phyloP scores from a whole-genome alignment of 1,139 yeast species.

The Yamadazyma friedrichii region DNA sequence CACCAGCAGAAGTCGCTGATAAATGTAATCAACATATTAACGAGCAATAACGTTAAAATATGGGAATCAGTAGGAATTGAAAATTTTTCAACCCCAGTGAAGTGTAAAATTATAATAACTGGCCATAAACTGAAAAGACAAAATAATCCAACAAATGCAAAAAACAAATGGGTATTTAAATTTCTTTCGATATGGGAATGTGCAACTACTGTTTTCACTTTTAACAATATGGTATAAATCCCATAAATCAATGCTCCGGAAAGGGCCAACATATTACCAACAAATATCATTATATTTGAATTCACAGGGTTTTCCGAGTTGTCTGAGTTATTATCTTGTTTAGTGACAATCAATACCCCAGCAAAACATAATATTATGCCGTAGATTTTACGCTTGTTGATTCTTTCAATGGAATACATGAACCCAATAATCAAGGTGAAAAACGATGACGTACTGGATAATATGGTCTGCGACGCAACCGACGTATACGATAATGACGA shows the following conservation, averaged over 20 bases:
- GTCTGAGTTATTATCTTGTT: constrained; percentile 40
- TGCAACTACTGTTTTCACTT: constrained; percentile 53
- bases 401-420: constrained; percentile 64
- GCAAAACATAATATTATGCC: constrained; percentile 71
- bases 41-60: constrained; percentile 53
- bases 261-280: constrained; percentile 80
- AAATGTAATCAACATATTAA: constrained; percentile 77
- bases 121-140: constrained; percentile 85
- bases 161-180: constrained; percentile 81
- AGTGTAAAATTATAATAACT: constrained; percentile 61
- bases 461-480: constrained; percentile 89
- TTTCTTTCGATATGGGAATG: constrained; percentile 61
- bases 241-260: constrained; percentile 87
- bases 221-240: constrained; percentile 82
- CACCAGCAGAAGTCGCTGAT: constrained; percentile 95
- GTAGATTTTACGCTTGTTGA: constrained; percentile 61
- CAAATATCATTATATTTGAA: constrained; percentile 43
- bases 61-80: constrained; percentile 60
- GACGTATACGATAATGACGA: constrained; percentile 85
- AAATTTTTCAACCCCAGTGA: constrained; percentile 62
- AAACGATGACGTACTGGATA: constrained; percentile 88
- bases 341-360: constrained; percentile 80
- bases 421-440: constrained; percentile 88
- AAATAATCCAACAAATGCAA: constrained; percentile 91
- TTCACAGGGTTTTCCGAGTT: constrained; percentile 16